Evolutionary conservation across 2,329 filamentous ascomycete species (phyloP).

Genomic region (Colletotrichum lentis): DNA sequence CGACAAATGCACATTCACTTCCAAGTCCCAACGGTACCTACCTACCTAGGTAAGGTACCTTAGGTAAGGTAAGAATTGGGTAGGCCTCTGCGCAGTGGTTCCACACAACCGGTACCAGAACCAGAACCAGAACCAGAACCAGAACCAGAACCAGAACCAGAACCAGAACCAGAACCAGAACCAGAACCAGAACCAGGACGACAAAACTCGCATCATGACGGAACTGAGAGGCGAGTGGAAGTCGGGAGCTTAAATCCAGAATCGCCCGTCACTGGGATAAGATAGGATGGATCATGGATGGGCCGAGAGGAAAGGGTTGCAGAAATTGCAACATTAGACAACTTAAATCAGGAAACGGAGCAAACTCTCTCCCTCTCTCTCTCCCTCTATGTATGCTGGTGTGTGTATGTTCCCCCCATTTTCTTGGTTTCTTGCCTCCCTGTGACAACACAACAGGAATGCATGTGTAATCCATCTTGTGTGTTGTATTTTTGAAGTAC

Average conservation of each 20-base stretch:
- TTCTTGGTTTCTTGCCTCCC: background rate
- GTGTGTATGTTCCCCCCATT: too few relatives aligned
- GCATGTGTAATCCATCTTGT: background rate
- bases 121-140: too few relatives aligned
- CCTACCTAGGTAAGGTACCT: background rate
- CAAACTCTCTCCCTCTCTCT: background rate
- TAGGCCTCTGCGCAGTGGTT: too few relatives aligned
- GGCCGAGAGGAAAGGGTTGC: background rate
- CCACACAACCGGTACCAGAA: background rate
- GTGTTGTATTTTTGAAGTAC: too few relatives aligned
- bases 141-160: background rate
- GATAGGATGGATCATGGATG: conserved; percentile 1
- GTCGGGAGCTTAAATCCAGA: conserved; percentile 13
- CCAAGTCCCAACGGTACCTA: too few relatives aligned
- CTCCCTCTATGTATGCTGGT: too few relatives aligned
- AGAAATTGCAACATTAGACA: background rate
- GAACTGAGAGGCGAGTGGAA: conserved; percentile 18
- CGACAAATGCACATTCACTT: too few relatives aligned
- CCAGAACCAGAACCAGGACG: background rate
- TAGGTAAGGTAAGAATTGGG: too few relatives aligned
- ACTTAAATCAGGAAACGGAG: background rate
- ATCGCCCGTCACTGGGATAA: background rate
- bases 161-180: too few relatives aligned
- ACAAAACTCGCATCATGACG: conserved; percentile 5
- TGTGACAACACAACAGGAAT: background rate